A percentile compares a stretch with the other conserved stretches of the same genome.
phyloP scores from a whole-genome alignment of 2,329 filamentous ascomycete genomes.

The Penicillium nordicum region DNA sequence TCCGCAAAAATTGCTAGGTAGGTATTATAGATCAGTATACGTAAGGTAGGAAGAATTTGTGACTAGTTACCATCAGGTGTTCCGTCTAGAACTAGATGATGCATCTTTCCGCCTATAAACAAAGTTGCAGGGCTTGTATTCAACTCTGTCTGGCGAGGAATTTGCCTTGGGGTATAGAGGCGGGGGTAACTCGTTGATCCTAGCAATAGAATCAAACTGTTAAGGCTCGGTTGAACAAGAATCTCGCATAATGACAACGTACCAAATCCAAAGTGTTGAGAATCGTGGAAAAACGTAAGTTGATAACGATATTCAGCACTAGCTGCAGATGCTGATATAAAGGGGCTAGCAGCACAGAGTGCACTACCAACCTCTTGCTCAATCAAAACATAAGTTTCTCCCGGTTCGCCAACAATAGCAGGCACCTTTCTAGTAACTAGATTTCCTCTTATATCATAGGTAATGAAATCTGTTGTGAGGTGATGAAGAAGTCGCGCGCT shows the following conservation, averaged over 20 bases:
- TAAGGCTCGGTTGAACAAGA: neutral
- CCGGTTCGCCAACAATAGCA: conserved; percentile 22
- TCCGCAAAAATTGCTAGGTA: neutral
- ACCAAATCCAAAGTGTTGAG: conserved; percentile 27
- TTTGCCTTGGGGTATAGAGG: conserved; percentile 20
- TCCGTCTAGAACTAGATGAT: conserved; percentile 26
- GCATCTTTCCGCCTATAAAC: conserved; percentile 24
- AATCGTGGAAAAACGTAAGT: conserved; percentile 29
- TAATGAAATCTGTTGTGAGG: conserved; percentile 21
- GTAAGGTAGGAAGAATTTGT: neutral
- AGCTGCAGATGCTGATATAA: conserved; percentile 1
- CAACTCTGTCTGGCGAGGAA: conserved; percentile 21
- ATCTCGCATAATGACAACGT: neutral
- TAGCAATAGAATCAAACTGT: conserved; percentile 4
- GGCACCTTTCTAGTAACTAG: conserved; percentile 20
- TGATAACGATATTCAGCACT: conserved; percentile 18
- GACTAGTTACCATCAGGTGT: conserved; percentile 22
- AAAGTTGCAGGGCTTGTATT: conserved; percentile 26
- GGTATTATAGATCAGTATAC: neutral
- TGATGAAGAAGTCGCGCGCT: conserved; percentile 22
- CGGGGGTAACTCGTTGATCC: conserved; percentile 22
- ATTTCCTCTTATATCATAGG: conserved; percentile 18
- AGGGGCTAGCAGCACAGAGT: conserved; percentile 20
- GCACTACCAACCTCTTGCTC: conserved; percentile 16
- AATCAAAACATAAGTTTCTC: conserved; percentile 25